These are phyloP conservation scores for Cyclocybe cylindracea DNA, from an alignment of 768 basidiomycete genomes.

Conservation along the genomic window DNA sequence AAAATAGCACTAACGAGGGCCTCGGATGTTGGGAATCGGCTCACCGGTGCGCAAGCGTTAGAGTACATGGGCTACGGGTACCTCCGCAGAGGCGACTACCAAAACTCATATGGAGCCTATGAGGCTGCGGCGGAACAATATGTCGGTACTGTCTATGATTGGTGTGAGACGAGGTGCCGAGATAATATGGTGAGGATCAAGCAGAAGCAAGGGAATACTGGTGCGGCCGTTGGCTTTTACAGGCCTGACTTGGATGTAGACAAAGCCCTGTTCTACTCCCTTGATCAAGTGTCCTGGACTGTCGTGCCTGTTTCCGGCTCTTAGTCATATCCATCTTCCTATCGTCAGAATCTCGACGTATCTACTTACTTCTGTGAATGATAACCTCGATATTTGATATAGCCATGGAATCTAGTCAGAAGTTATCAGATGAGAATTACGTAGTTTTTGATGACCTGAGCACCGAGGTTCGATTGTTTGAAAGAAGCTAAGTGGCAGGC, in stretches of 20 bases:
- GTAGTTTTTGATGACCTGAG: too few species aligned
- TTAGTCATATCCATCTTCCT: too few species aligned
- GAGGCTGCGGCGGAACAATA: conserved; percentile 5
- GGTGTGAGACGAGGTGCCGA: not conserved
- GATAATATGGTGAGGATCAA: conserved; percentile 3
- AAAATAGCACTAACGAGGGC: conserved; percentile 4
- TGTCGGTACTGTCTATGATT: not conserved
- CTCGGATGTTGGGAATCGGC: conserved; percentile 1
- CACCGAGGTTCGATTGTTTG: too few species aligned
- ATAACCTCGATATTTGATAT: too few species aligned
- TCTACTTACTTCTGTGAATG: too few species aligned
- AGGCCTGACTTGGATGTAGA: not conserved
- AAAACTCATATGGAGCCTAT: conserved; percentile 7
- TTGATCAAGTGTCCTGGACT: not conserved
- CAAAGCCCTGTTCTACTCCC: conserved; percentile 2
- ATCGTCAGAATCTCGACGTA: too few species aligned
- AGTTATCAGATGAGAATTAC: too few species aligned
- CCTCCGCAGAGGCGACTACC: conserved; percentile 8
- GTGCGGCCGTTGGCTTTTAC: conserved; percentile 2
- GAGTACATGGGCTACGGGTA: conserved; percentile 9
- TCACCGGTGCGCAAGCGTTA: not conserved
- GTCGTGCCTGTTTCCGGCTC: too few species aligned
- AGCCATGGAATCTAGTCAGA: too few species aligned
- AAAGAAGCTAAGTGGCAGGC: too few species aligned
- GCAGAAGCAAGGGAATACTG: conserved; percentile 4